These are phyloP conservation scores for Westerdykella sp. DNA, from an alignment of 2,329 filamentous ascomycete species.

Conservation along the genomic window DNA sequence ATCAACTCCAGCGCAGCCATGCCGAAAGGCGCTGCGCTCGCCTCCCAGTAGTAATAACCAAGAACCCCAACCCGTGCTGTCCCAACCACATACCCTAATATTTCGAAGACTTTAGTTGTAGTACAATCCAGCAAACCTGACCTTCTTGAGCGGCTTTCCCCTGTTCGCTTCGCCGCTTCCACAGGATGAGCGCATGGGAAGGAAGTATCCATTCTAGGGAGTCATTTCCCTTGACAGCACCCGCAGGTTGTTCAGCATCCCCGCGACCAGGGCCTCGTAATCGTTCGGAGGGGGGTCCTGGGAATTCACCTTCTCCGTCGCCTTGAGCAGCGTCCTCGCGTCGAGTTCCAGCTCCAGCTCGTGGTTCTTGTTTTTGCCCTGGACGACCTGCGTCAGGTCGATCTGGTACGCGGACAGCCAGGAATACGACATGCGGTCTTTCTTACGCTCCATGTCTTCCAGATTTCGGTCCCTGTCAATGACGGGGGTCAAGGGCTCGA, in stretches of 20 bases:
- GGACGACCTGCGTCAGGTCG: conserved; percentile 82
- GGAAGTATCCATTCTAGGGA: neutral
- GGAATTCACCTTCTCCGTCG: conserved; percentile 52
- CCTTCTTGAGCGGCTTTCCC: too few species aligned
- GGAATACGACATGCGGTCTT: conserved; percentile 86
- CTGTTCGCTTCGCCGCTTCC: too few species aligned
- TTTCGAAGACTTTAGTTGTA: too few species aligned
- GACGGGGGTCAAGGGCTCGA: conserved; percentile 47
- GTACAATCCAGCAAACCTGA: too few species aligned
- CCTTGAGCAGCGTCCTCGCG: conserved; percentile 57
- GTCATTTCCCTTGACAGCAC: conserved; percentile 34
- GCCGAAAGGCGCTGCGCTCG: too few species aligned
- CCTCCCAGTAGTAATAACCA: too few species aligned
- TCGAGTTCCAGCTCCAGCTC: conserved; percentile 75
- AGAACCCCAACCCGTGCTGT: too few species aligned
- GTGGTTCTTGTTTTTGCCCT: conserved; percentile 58
- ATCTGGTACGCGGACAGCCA: conserved; percentile 77
- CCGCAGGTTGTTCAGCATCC: conserved; percentile 62
- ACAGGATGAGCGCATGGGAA: too few species aligned
- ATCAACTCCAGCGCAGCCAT: too few species aligned
- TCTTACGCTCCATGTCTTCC: conserved; percentile 57
- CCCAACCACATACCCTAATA: too few species aligned
- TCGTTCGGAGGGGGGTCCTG: conserved; percentile 42
- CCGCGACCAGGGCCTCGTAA: conserved; percentile 62
- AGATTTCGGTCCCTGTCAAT: conserved; percentile 39